Evolutionary conservation across 2,329 filamentous ascomycete genomes (phyloP), one percentile per base, ranked within the genome.

Genomic region (Fusarium vanettenii): DNA sequence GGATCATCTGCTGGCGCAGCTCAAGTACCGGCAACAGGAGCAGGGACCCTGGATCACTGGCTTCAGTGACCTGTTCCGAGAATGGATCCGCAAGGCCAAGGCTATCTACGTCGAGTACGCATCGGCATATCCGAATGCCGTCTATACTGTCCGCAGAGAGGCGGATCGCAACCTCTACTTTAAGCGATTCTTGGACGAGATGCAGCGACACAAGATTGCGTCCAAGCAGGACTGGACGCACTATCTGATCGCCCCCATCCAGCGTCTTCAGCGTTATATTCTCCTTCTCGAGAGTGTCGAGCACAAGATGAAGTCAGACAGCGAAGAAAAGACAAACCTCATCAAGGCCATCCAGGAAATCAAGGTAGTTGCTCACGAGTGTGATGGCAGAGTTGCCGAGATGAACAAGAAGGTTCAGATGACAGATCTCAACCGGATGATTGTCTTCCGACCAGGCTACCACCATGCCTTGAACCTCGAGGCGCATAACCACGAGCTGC

Each of bases 11-110:
- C 86, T 99, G 27, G 93, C 96, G 2, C 96, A 98, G 82, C 89
- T 99, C 78, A 98, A 98, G 80, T 99, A 98, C 81, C 92, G 97
- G 29, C 97, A 99, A 82, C 94, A 97, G 79, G 97, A 98, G 81
- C 96, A 99, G 84, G 97, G 97, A 0, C 97, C 97, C 0, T 99
- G 95, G 92, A 92, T 99, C 68, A 88, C 90, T 14, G 97, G 97
- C 4, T 98, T 98, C 84, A 98, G 95, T 81, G 97, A 98, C 80
- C 94, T 99, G 60, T 98, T 99, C 87, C 89, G 97, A 68, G 97
- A 99, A 84, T 99, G 97, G 97, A 98, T 98, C 72, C 91, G 97
- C 73, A 98, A 98, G 83, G 97, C 97, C 35, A 95, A 93, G 82
- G 87, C 89, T 3, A 93, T 94, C 13, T 99, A 98, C 81, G 92